Evolutionary conservation across 202 grass and related monocot species (phyloP).

Genomic region (Dendrocalamus latiflorus): DNA sequence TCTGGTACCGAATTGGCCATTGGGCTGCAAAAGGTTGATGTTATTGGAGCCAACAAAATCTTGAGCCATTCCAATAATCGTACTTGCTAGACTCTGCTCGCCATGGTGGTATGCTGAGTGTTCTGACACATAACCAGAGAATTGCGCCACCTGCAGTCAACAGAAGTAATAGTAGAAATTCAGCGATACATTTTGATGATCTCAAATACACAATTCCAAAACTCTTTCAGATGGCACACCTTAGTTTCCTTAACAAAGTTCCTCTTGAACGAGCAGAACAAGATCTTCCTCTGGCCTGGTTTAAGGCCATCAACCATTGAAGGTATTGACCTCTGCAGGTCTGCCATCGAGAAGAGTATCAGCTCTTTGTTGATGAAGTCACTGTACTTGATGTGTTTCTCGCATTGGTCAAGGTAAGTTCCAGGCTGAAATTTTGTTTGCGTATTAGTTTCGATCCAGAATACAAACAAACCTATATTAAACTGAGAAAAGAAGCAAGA

Average conservation of each 20-base stretch:
- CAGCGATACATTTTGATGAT: not conserved
- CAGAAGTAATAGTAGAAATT: not conserved
- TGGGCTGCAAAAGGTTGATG: constrained; percentile 68
- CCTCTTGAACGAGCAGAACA: constrained; percentile 86
- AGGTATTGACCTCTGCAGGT: constrained; percentile 88
- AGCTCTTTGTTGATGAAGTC: constrained; percentile 98
- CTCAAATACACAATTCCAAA: not conserved
- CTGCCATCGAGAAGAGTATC: constrained; percentile 88
- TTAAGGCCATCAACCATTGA: constrained; percentile 97
- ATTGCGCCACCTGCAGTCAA: constrained; percentile 73
- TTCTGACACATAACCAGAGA: constrained; percentile 88
- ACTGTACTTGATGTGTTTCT: constrained; percentile 64
- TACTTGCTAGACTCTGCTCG: constrained; percentile 79
- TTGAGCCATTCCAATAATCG: constrained; percentile 97
- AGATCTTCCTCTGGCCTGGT: constrained; percentile 91
- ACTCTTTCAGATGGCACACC: constrained; percentile 31
- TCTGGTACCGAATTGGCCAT: constrained; percentile 84
- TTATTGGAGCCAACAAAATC: constrained; percentile 94
- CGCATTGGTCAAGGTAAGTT: constrained; percentile 60
- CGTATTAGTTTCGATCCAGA: constrained; percentile 8
- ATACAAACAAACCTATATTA: not conserved
- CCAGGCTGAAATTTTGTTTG: constrained; percentile 50
- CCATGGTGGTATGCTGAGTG: constrained; percentile 96
- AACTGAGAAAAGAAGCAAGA: not conserved
- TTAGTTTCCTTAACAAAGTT: constrained; percentile 79